Evolutionary conservation across 306 rosid species (phyloP).

Genomic region (Prunus mira): DNA sequence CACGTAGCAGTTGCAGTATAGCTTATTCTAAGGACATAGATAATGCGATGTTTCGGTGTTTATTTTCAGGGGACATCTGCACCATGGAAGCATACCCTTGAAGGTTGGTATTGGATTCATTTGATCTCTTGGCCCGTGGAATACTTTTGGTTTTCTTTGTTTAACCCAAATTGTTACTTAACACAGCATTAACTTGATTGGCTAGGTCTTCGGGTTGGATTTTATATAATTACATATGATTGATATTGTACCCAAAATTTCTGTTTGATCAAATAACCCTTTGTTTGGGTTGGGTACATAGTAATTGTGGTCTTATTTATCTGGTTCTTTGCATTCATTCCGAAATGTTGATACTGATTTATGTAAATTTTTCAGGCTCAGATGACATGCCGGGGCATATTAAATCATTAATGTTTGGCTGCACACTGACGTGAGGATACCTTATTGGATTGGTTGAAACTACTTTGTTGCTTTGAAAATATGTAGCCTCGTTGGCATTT

Average conservation of each 20-base stretch:
- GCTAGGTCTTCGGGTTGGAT: background rate
- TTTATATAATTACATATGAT: background rate
- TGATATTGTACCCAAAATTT: background rate
- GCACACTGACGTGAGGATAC: slow-evolving; percentile 60
- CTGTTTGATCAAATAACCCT: background rate
- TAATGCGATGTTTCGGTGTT: slow-evolving; percentile 3
- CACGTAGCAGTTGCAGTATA: background rate
- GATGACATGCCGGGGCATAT: slow-evolving; percentile 99
- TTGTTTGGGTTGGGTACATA: background rate
- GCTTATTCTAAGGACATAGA: background rate
- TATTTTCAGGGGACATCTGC: slow-evolving; percentile 70
- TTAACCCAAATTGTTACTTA: background rate
- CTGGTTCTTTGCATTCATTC: background rate
- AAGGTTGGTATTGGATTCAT: slow-evolving; percentile 47
- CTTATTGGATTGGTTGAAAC: slow-evolving; percentile 12
- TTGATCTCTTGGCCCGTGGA: background rate
- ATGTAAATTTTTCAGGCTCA: slow-evolving; percentile 55
- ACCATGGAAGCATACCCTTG: slow-evolving; percentile 91
- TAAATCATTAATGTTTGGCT: slow-evolving; percentile 91
- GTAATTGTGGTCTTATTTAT: background rate
- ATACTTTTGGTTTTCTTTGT: background rate
- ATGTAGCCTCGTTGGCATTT: slow-evolving; percentile 1
- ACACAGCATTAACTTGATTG: background rate
- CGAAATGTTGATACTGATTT: slow-evolving; percentile 3
- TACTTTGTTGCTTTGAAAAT: slow-evolving; percentile 18